Conservation (phyloP, 306 rosid species). For the Prunus campanulata region DNA sequence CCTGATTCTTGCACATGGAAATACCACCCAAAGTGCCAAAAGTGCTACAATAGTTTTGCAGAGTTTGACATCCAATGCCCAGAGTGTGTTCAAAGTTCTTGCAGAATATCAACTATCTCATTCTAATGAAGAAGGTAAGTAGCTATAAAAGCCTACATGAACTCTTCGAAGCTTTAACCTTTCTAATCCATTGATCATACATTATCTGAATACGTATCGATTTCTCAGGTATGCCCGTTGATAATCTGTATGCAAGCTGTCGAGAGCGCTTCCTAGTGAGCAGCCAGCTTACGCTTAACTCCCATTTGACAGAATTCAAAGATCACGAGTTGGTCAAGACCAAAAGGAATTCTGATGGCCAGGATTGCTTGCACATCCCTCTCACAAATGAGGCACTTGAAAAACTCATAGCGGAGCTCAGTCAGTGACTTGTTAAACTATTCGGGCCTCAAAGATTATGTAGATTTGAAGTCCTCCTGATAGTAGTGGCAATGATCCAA, state of each 20-base stretch:
- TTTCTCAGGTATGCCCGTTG: slow-evolving; percentile 73
- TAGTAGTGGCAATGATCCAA: background rate
- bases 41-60: slow-evolving; percentile 80
- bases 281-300: slow-evolving; percentile 74
- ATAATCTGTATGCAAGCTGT: slow-evolving; percentile 60
- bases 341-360: slow-evolving; percentile 82
- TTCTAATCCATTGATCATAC: background rate
- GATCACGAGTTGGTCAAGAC: slow-evolving; percentile 92
- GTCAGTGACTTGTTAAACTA: slow-evolving; percentile 5
- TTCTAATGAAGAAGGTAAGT: slow-evolving; percentile 78
- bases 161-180: slow-evolving; percentile 4
- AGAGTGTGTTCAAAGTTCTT: slow-evolving; percentile 83
- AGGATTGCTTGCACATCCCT: slow-evolving; percentile 70
- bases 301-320: slow-evolving; percentile 88
- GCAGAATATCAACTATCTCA: slow-evolving; percentile 78
- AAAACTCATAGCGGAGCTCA: slow-evolving; percentile 57
- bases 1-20: slow-evolving; percentile 69
- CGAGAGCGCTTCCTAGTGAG: slow-evolving; percentile 84
- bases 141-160: background rate
- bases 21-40: slow-evolving; percentile 71
- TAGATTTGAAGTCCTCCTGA: background rate
- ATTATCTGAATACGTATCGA: background rate
- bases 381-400: slow-evolving; percentile 73
- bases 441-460: background rate
- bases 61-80: slow-evolving; percentile 96